These are phyloP conservation scores for Pseudogymnoascus sp. DNA, from an alignment of 2,329 filamentous ascomycete genomes.

Conservation along the genomic window DNA sequence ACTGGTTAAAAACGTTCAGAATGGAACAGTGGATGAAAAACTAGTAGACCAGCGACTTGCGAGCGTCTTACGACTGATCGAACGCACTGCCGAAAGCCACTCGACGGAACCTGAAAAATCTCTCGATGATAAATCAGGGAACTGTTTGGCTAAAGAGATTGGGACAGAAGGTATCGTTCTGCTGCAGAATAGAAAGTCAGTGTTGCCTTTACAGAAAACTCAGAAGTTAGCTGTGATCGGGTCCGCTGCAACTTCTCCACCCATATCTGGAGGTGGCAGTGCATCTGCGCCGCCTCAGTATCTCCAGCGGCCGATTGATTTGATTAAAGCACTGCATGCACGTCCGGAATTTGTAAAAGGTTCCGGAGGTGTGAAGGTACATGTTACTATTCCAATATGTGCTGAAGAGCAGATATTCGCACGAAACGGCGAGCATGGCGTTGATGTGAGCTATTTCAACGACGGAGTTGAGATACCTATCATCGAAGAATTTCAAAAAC, in stretches of 20 bases:
- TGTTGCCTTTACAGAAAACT: constrained; percentile 19
- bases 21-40: not conserved
- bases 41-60: constrained; percentile 13
- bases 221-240: constrained; percentile 20
- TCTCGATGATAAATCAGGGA: constrained; percentile 20
- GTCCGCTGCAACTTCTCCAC: constrained; percentile 16
- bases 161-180: constrained; percentile 23
- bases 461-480: not conserved
- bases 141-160: constrained; percentile 36
- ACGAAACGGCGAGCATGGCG: constrained; percentile 8
- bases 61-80: constrained; percentile 11
- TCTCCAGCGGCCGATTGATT: constrained; percentile 15
- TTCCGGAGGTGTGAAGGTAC: not conserved
- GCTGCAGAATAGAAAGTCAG: constrained; percentile 21
- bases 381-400: not conserved
- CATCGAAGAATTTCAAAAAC: constrained; percentile 2
- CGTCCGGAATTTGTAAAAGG: not conserved
- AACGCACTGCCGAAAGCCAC: constrained; percentile 8
- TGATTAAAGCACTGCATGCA: constrained; percentile 10
- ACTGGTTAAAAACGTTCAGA: constrained; percentile 13
- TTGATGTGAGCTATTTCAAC: constrained; percentile 12
- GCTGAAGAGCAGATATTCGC: not conserved
- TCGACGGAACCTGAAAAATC: constrained; percentile 13
- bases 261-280: constrained; percentile 21
- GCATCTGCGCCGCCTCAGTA: constrained; percentile 21